phyloP scores from a whole-genome alignment of 768 basidiomycete species.

The Cystofilobasidium macerans region DNA sequence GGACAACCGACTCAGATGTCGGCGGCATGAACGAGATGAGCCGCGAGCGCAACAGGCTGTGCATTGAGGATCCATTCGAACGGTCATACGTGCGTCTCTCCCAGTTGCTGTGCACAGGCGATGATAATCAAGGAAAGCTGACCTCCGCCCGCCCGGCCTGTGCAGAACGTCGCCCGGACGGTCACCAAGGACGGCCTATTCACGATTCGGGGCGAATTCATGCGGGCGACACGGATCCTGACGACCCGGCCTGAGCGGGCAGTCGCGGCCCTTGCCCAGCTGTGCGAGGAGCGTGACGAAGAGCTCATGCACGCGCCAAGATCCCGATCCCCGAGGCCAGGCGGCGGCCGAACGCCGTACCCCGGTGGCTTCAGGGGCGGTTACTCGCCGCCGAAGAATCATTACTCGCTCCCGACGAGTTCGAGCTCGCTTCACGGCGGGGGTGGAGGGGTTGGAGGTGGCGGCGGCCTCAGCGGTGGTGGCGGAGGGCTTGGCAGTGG shows the following conservation, averaged over 20 bases:
- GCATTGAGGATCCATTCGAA: conserved; percentile 99
- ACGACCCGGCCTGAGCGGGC: conserved; percentile 68
- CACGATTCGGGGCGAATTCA: conserved; percentile 97
- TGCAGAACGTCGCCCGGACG: conserved; percentile 78
- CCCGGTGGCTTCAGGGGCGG: background rate
- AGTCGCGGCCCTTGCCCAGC: conserved; percentile 66
- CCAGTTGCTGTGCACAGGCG: no score
- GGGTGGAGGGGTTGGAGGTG: background rate
- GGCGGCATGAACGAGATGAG: conserved; percentile 40
- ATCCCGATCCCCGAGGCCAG: conserved; percentile 34
- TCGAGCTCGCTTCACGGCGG: conserved; percentile 1
- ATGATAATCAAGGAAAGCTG: no score
- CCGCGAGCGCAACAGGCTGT: conserved; percentile 84
- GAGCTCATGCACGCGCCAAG: conserved; percentile 38
- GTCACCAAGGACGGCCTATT: conserved; percentile 94
- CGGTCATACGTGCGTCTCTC: conserved; percentile 49
- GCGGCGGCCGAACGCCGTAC: background rate
- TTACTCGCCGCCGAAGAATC: conserved; percentile 4
- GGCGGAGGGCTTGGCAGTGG: no score
- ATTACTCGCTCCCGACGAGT: background rate
- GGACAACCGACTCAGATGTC: conserved; percentile 69
- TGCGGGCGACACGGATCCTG: conserved; percentile 83
- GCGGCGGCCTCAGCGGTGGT: background rate
- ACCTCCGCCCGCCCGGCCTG: background rate
- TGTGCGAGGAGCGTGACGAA: conserved; percentile 76